Conservation (phyloP, 129 eudicot species). For the Logfia minima region DNA sequence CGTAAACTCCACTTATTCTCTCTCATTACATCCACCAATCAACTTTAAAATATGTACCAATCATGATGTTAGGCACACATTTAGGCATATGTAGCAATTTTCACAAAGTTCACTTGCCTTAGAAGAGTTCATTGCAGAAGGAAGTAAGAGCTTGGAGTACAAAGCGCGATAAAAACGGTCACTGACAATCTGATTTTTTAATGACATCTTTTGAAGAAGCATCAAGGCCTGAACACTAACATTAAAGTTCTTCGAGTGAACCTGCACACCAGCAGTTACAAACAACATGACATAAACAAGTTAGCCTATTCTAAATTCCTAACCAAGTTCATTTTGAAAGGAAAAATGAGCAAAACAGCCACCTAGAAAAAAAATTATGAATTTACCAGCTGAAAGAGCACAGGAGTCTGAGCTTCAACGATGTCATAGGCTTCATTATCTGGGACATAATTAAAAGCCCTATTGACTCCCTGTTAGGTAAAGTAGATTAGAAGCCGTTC, state of each 20-base stretch:
- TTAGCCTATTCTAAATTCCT: constrained; percentile 4
- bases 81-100: too few relatives aligned
- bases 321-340: constrained; percentile 3
- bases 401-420: constrained; percentile 85
- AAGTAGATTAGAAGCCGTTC: constrained; percentile 13
- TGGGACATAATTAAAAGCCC: constrained; percentile 93
- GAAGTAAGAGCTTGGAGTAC: constrained; percentile 86
- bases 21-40: too few relatives aligned
- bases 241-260: constrained; percentile 91
- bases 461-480: constrained; percentile 74
- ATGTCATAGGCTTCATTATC: constrained; percentile 91
- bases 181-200: constrained; percentile 88
- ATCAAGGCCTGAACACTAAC: constrained; percentile 92
- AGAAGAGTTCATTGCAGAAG: constrained; percentile 92
- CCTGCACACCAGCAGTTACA: constrained; percentile 45
- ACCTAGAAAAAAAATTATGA: neutral
- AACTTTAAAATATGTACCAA: too few relatives aligned
- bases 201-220: constrained; percentile 92
- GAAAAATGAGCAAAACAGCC: neutral
- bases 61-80: too few relatives aligned
- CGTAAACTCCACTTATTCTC: too few relatives aligned
- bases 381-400: constrained; percentile 86
- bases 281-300: neutral
- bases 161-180: constrained; percentile 97
- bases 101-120: constrained; percentile 47